phyloP scores from a whole-genome alignment of 192 early-diverging fungal genomes.

The Backusella morwellensis region DNA sequence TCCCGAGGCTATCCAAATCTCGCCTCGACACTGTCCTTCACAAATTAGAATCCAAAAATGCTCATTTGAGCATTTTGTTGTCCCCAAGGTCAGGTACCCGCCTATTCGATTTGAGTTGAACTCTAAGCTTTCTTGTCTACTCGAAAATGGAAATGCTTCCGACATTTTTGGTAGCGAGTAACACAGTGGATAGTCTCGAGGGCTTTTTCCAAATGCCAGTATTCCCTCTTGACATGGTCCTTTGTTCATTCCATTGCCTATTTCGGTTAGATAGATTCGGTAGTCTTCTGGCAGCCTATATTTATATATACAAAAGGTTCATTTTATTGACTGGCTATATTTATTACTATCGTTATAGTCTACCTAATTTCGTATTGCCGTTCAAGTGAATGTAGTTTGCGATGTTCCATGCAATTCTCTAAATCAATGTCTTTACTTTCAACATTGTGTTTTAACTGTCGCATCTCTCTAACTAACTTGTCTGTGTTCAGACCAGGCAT shows the following conservation, averaged over 20 bases:
- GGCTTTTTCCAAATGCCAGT: background rate
- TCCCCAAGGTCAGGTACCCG: constrained; percentile 1
- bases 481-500: background rate
- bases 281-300: constrained; percentile 8
- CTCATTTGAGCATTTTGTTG: constrained; percentile 2
- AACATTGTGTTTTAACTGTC: background rate
- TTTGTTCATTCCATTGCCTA: constrained; percentile 3
- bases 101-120: background rate
- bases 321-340: background rate
- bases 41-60: constrained; percentile 7
- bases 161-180: background rate
- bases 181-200: background rate
- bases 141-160: background rate
- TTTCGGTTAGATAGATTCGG: background rate
- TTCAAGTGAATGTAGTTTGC: background rate
- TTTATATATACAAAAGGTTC: background rate
- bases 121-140: background rate
- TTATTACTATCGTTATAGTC: background rate
- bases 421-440: constrained; percentile 4
- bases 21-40: background rate
- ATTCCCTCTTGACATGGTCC: constrained; percentile 4
- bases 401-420: background rate
- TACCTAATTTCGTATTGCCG: background rate
- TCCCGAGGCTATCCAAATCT: background rate
- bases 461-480: background rate